Percentiles rank a stretch among this genome's conserved stretches.
Evolutionary conservation across 1,284 basidiomycete genomes (phyloP).

Genomic region (Trichosporon sp.): DNA sequence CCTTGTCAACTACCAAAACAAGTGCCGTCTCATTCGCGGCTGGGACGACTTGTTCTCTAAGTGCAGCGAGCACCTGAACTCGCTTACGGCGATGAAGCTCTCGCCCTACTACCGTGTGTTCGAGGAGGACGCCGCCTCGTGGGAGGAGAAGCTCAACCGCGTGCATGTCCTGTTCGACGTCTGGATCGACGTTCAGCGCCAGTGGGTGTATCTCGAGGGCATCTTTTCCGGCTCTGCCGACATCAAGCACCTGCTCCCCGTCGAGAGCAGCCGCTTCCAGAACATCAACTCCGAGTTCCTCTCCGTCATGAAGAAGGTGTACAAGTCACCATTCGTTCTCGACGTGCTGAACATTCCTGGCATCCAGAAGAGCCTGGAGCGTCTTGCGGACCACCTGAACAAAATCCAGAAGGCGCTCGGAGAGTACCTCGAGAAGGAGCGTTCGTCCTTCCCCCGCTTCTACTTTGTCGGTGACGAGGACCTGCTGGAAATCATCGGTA

Average conservation of each 20-base stretch:
- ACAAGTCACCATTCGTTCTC: slow-evolving; percentile 96
- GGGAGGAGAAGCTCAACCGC: slow-evolving; percentile 93
- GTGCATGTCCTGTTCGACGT: slow-evolving; percentile 96
- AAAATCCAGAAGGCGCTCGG: slow-evolving; percentile 99
- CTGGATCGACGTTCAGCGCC: slow-evolving; percentile 99
- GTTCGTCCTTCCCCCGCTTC: slow-evolving; percentile 97
- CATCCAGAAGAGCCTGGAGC: slow-evolving; percentile 95
- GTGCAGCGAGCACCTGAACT: slow-evolving; percentile 94
- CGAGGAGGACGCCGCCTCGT: slow-evolving; percentile 88
- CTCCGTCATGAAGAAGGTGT: slow-evolving; percentile 98
- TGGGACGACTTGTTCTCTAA: slow-evolving; percentile 99
- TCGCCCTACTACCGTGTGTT: slow-evolving; percentile 98
- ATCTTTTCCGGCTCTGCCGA: slow-evolving; percentile 99
- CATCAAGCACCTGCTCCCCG: slow-evolving; percentile 96
- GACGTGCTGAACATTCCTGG: slow-evolving; percentile 96
- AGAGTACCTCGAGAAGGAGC: slow-evolving; percentile 96
- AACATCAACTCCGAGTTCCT: slow-evolving; percentile 99
- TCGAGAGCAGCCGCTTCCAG: slow-evolving; percentile 94
- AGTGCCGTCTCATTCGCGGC: slow-evolving; percentile 91
- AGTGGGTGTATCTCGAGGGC: slow-evolving; percentile 99
- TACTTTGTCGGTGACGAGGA: slow-evolving; percentile 99
- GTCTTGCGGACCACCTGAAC: slow-evolving; percentile 90
- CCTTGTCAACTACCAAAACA: slow-evolving; percentile 97
- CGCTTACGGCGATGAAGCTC: slow-evolving; percentile 92
- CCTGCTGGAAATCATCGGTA: slow-evolving; percentile 96